Base-by-base conservation (phyloP, 495 filamentous ascomycete species). In the Penicillium canariense region DNA sequence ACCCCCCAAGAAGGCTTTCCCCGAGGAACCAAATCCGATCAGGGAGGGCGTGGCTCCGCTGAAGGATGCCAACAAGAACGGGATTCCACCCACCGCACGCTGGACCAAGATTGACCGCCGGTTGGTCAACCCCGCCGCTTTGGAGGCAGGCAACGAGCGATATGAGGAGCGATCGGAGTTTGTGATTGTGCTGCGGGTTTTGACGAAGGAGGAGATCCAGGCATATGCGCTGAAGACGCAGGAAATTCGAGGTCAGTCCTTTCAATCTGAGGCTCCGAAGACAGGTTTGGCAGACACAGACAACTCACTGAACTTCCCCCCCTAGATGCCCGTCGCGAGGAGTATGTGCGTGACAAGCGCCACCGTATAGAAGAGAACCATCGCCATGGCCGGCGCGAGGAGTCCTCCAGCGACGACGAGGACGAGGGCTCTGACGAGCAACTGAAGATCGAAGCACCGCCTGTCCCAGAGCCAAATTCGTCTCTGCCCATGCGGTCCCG, bases 81-180 rank as follows among this genome's bases (percentile, higher is more conserved):
- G 85, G 20, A 88, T 93, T 49, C 90, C 90, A 5, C 75, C 84
- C 0, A 86, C 84, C 30, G 90, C 90, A 4, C 80, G 89, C 39
- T 96, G 90, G 90, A 96, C 90, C 34, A 96, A 92, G 77, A 88
- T 96, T 63, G 87, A 85, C 68, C 81, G 90, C 25, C 81, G 85
- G 48, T 77, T 93, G 48, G 90, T 96, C 60, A 96, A 91, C 59
- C 89, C 90, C 0, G 86, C 85, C 50, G 89, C 90, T 0, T 73
- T 96, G 47, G 84, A 86, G 53, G 77, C 84, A 12, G 88, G 84
- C 1, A 85, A 88, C 59, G 90, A 94, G 71, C 82, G 90, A 22
- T 96, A 83, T 59, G 90, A 93, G 62, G 85, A 91, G 60, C 80
- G 88, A 36, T 75, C 87, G 43, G 88, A 93, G 40, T 90, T 88